phyloP scores from a whole-genome alignment of 1,284 basidiomycete genomes.

The Moesziomyces globuligerus region DNA sequence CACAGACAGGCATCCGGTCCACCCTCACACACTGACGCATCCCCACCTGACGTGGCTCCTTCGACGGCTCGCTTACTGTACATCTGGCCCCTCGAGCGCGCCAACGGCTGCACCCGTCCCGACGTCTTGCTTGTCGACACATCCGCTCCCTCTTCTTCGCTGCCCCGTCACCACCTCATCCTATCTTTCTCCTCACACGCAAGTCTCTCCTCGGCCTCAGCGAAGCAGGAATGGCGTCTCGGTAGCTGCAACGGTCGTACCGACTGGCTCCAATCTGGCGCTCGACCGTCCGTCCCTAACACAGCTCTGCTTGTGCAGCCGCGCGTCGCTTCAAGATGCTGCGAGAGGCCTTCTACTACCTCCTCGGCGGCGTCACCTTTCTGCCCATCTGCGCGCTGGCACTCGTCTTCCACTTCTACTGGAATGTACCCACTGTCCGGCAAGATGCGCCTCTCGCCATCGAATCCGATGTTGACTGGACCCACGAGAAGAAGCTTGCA shows the following conservation, averaged over 20 bases:
- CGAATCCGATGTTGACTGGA: conserved; percentile 39
- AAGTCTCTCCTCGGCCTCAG: background rate
- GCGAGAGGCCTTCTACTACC: conserved; percentile 60
- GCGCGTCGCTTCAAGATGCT: too few species aligned
- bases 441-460: conserved; percentile 18
- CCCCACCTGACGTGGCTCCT: background rate
- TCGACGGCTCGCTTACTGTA: too few species aligned
- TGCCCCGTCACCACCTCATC: background rate
- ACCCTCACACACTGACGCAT: background rate
- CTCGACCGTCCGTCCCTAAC: too few species aligned
- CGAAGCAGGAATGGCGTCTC: background rate
- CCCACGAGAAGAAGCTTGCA: conserved; percentile 45
- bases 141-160: background rate
- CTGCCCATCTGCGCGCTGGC: conserved; percentile 54
- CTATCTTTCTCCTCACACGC: background rate
- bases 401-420: conserved; percentile 38
- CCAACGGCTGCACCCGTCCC: too few species aligned
- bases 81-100: too few species aligned
- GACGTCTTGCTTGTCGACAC: background rate
- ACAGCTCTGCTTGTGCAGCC: too few species aligned
- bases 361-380: conserved; percentile 65
- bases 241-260: background rate
- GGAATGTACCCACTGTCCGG: conserved; percentile 23
- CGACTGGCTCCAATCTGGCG: background rate
- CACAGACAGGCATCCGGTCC: background rate